Conservation (phyloP, 192 early-diverging fungal species). For the Backusella mclennaniae region DNA sequence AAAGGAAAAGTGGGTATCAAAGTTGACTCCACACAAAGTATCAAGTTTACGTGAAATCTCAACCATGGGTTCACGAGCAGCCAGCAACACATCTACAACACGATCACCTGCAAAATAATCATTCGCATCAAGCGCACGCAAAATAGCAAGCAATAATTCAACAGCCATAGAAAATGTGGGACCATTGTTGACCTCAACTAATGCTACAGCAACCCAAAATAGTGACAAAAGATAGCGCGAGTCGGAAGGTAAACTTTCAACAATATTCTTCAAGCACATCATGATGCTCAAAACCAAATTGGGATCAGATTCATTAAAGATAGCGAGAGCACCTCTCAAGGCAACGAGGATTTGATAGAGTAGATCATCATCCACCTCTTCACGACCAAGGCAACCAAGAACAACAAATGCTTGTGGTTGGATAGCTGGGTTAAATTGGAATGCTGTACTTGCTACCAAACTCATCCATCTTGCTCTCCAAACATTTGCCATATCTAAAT, state of each 20-base stretch:
- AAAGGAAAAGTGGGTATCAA: conserved; percentile 85
- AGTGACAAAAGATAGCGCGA: conserved; percentile 80
- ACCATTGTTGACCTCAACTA: conserved; percentile 86
- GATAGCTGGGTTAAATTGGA: conserved; percentile 91
- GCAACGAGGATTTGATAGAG: conserved; percentile 93
- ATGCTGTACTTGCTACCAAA: conserved; percentile 86
- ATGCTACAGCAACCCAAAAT: conserved; percentile 89
- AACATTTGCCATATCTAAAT: conserved; percentile 68
- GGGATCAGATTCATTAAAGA: conserved; percentile 81
- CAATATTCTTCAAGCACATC: conserved; percentile 89
- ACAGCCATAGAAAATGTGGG: conserved; percentile 75
- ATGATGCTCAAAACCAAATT: conserved; percentile 84
- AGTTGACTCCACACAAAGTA: conserved; percentile 72
- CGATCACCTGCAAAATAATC: conserved; percentile 70
- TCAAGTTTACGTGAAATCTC: conserved; percentile 76
- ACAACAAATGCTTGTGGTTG: conserved; percentile 94
- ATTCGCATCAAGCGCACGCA: conserved; percentile 73
- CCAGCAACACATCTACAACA: conserved; percentile 71
- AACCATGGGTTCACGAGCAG: conserved; percentile 67
- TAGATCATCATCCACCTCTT: conserved; percentile 90
- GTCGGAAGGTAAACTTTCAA: conserved; percentile 76
- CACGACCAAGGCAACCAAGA: conserved; percentile 83
- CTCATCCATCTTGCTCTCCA: conserved; percentile 94
- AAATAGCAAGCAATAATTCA: conserved; percentile 65
- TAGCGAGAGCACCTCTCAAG: conserved; percentile 79